Evolutionary conservation across 106 monocot genomes (phyloP).

Genomic region (Posidonia australis): DNA sequence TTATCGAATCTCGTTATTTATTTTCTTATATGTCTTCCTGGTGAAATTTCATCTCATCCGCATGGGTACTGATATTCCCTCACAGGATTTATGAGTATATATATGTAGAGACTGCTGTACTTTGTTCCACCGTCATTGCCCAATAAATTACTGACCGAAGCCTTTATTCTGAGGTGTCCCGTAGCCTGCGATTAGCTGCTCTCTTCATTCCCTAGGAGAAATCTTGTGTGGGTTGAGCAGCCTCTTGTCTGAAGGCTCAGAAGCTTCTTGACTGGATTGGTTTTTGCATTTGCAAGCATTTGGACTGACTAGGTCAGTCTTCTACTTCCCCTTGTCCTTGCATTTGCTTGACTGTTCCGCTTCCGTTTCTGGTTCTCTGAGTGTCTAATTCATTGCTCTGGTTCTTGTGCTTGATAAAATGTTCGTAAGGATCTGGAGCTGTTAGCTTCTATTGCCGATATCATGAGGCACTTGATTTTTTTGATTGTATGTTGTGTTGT

Average conservation of each 20-base stretch:
- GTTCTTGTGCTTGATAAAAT: conserved; percentile 1
- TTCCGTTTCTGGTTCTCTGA: neutral
- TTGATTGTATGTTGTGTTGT: neutral
- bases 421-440: neutral
- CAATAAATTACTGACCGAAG: neutral
- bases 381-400: neutral
- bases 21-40: no score
- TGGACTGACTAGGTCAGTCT: conserved; percentile 5
- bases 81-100: neutral
- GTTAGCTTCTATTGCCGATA: neutral
- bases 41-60: no score
- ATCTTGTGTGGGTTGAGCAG: neutral
- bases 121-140: neutral
- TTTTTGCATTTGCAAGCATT: neutral
- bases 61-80: no score
- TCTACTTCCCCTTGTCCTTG: neutral
- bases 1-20: no score
- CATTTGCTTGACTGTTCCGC: neutral
- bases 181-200: neutral
- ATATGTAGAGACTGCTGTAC: neutral
- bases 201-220: neutral
- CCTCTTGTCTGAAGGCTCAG: no score
- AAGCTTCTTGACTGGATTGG: neutral
- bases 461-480: neutral
- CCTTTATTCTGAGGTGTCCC: neutral